A percentile compares a stretch with the other conserved stretches of the same genome.
These are phyloP conservation scores for Luffa aegyptiaca DNA, from an alignment of 306 rosid species.

Conservation along the genomic window DNA sequence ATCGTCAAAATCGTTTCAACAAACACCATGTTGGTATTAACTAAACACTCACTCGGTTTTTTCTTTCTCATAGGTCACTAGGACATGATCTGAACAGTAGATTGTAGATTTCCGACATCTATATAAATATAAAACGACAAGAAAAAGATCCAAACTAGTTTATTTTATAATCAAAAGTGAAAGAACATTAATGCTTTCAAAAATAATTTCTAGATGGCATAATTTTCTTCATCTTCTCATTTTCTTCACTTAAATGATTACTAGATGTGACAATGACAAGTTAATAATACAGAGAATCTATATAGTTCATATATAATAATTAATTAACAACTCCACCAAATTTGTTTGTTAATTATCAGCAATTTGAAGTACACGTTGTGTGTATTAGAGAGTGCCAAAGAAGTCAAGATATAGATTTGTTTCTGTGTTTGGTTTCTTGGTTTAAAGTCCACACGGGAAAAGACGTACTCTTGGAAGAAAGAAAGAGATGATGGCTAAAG, in stretches of 20 bases:
- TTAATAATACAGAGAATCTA: not conserved
- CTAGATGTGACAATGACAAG: not conserved
- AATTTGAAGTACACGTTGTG: not conserved
- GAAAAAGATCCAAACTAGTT: too few relatives aligned
- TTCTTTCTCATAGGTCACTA: too few relatives aligned
- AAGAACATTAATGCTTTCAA: too few relatives aligned
- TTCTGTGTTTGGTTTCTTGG: not conserved
- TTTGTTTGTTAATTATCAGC: not conserved
- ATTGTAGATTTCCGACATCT: too few relatives aligned
- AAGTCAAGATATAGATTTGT: not conserved
- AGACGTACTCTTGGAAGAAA: not conserved
- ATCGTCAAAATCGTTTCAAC: too few relatives aligned
- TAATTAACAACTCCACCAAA: not conserved
- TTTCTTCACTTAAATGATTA: not conserved
- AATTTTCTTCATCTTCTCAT: not conserved
- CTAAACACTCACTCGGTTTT: too few relatives aligned
- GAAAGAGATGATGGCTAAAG: not conserved
- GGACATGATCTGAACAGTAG: too few relatives aligned
- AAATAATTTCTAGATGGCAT: not conserved
- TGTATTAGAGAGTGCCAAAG: not conserved
- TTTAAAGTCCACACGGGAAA: not conserved
- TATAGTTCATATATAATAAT: not conserved
- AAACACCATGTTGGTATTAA: too few relatives aligned
- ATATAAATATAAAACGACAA: too few relatives aligned
- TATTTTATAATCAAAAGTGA: too few relatives aligned